Conservation (phyloP, 345 rosid species). For the Ailanthus altissimus region DNA sequence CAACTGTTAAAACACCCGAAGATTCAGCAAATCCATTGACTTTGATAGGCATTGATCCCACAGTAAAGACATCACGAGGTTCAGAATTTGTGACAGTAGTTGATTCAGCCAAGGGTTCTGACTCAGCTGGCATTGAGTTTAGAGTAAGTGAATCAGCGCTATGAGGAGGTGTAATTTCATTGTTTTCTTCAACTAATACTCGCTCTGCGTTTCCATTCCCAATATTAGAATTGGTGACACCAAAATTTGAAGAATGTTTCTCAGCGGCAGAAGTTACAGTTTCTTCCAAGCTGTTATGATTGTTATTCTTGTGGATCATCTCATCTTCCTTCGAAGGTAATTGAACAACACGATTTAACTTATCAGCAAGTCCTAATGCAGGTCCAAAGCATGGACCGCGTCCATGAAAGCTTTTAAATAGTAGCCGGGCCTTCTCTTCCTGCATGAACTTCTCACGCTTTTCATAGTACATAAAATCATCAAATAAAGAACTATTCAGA, state of each 20-base stretch:
- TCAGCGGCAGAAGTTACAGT: conserved; percentile 17
- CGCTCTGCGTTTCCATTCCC: conserved; percentile 15
- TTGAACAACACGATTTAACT: conserved; percentile 23
- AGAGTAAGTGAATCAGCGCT: conserved; percentile 40
- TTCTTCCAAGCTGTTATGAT: conserved; percentile 24
- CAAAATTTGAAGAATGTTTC: conserved; percentile 21
- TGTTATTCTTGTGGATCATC: conserved; percentile 21
- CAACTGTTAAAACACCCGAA: conserved; percentile 49
- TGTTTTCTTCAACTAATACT: conserved; percentile 20
- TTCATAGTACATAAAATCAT: conserved; percentile 86
- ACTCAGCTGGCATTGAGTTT: conserved; percentile 34
- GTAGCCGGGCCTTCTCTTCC: conserved; percentile 65
- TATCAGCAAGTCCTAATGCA: conserved; percentile 46
- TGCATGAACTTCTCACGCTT: conserved; percentile 76
- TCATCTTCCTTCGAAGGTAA: conserved; percentile 29
- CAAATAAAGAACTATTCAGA: conserved; percentile 67
- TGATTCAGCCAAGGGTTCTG: conserved; percentile 20
- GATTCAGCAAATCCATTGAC: conserved; percentile 56
- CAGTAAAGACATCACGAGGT: conserved; percentile 44
- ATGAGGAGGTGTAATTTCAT: conserved; percentile 26
- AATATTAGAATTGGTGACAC: conserved; percentile 19
- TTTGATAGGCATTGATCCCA: conserved; percentile 73
- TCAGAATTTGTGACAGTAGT: conserved; percentile 16
- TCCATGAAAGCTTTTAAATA: conserved; percentile 42
- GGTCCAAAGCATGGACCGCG: conserved; percentile 41